Base-by-base conservation (phyloP, 2,329 filamentous ascomycete genomes). In the Bipolaris bicolor region DNA sequence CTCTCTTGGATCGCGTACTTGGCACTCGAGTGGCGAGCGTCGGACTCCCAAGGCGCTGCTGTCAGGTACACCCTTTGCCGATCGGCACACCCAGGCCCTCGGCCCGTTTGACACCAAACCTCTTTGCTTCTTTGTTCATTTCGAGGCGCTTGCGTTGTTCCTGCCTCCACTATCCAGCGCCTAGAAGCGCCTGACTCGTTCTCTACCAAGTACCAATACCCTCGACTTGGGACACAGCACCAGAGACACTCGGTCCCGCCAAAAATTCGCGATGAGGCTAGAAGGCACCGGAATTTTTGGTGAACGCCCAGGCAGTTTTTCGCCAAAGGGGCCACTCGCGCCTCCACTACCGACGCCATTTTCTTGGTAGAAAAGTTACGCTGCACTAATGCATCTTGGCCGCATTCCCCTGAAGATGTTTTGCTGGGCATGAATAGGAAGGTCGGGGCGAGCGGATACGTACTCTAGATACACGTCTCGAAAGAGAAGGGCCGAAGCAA, bases 351-450 rank as follows among this genome's bases (percentile, higher is more conserved):
- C 13, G 39, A 49, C 29, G 36, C 39, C 20, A 13, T 26, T 20
- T 47, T 39, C 46, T 48, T 48, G 37, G 29, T 49, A 29, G 15
- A 50, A 29, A 43, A 37, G 43, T 36, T 43, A 47, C 46, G 40
- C 46, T 50, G 43, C 51, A 37, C 41, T 58, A 50, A 46, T 40
- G 40, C 33, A 49, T 10, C 40, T 39, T 31, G 48, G 46, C 40
- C 10, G 29, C 26, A 20, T 7, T 44, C 41, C 29, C 22, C 49
- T 46, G 40, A 36, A 13, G 18, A 44, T 16, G 20, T 29, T 49
- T 52, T 34, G 31, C 31, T 37, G 22, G 29, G 49, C 49, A 26
- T 37, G 20, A 36, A 44, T 24, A 39, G 46, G 46, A 39, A 49
- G 33, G 46, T 49, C 20, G 46, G 34, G 20, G 10, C 15, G 34